These are phyloP conservation scores for Dactylellina leptospora DNA, from an alignment of 2,329 filamentous ascomycete genomes.

Conservation along the genomic window DNA sequence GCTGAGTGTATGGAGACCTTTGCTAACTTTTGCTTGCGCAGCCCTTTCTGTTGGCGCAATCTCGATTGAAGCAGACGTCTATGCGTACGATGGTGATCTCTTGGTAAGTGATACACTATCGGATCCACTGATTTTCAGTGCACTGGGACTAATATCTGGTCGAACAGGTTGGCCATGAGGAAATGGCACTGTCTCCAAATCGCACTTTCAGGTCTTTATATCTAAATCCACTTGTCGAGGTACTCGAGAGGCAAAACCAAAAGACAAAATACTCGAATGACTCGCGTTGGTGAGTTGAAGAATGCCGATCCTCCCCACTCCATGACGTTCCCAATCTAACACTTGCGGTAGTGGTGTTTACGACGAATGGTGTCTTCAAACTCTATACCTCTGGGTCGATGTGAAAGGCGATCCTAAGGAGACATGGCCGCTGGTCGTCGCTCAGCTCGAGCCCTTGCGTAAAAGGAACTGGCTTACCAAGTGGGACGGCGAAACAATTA, in stretches of 20 bases:
- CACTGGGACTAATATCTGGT: constrained; percentile 13
- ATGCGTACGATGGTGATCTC: constrained; percentile 68
- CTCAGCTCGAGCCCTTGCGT: constrained; percentile 69
- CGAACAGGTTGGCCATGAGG: constrained; percentile 68
- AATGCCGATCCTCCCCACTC: neutral
- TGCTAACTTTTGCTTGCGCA: constrained; percentile 16
- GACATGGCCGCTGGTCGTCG: constrained; percentile 66
- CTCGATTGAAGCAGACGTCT: constrained; percentile 75
- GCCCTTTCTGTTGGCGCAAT: constrained; percentile 67
- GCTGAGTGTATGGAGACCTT: constrained; percentile 65
- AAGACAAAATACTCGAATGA: constrained; percentile 61
- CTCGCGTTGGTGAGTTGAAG: constrained; percentile 52
- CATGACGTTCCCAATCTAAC: neutral
- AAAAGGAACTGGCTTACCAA: constrained; percentile 68
- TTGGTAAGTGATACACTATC: constrained; percentile 60
- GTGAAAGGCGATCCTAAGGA: constrained; percentile 69
- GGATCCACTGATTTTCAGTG: neutral
- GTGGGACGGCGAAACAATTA: constrained; percentile 62
- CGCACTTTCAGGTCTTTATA: constrained; percentile 72
- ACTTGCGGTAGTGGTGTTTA: constrained; percentile 58
- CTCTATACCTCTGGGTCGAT: constrained; percentile 73
- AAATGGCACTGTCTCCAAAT: constrained; percentile 65
- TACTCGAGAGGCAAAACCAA: constrained; percentile 68
- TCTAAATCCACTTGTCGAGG: constrained; percentile 69
- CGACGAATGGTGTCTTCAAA: constrained; percentile 60